Base-by-base conservation (phyloP, 2,329 filamentous ascomycete species). In the Amauroascus verrucosus region DNA sequence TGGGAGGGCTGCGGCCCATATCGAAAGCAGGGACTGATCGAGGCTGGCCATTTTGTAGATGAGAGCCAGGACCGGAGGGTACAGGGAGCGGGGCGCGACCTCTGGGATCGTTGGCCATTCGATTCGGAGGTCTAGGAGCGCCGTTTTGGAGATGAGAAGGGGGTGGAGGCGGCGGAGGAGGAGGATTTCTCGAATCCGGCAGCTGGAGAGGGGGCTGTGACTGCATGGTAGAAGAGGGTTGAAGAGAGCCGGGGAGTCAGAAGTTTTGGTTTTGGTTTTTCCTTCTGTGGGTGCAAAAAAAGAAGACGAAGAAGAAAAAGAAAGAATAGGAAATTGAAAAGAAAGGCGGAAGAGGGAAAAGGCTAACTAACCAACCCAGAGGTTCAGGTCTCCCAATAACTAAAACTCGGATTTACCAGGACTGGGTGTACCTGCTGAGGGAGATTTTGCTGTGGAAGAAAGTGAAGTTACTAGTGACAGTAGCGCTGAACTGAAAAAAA, bases 1-100 rank as follows among this genome's bases (percentile, higher is more conserved):
- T 72, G 14, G 72, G 72, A 54, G 72, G 72, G 57, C 72, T 75
- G 62, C 72, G 71, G 55, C 69, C 68, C 67, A 74, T 69, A 55
- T 74, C 72, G 57, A 72, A 70, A 9, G 62, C 56, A 32, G 62
- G 56, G 49, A 61, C 51, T 51, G 63, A 67, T 62, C 70, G 70
- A 57, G 67, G 62, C 62, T 72, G 70, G 44, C 70, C 70, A 61
- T 72, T 71, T 57, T 68, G 67, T 38, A 62, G 57, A 52, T 61
- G 62, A 37, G 61, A 53, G 38, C 61, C 68, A 55, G 57, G 53
- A 28, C 53, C 59, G 49, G 68, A 65, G 43, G 69, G 63, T 37
- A 69, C 67, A 43, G 68, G 65, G 43, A 70, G 65, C 59, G 69
- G 66, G 50, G 67, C 63, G 48, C 68, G 69, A 59, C 62, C 67